phyloP scores from a whole-genome alignment of 148 eudicot genomes.

The Camellia granthamiana region DNA sequence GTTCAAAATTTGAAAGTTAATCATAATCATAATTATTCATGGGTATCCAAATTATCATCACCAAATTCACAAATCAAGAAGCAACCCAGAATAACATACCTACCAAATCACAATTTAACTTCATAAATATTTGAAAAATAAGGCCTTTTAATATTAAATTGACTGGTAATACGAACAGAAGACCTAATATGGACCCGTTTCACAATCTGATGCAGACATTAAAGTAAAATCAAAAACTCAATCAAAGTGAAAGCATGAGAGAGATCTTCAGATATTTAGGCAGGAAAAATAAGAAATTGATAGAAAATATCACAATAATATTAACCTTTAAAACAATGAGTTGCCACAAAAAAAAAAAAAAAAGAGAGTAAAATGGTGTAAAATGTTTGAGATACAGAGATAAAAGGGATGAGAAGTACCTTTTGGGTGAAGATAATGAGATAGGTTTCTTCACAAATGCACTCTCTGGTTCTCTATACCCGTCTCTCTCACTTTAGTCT shows the following conservation, averaged over 20 bases:
- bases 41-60: too few relatives aligned
- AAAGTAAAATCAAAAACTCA: background rate
- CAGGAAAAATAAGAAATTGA: background rate
- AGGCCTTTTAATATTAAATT: constrained; percentile 11
- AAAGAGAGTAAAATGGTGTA: background rate
- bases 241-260: constrained; percentile 5
- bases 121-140: constrained; percentile 4
- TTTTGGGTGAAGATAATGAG: background rate
- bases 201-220: constrained; percentile 12
- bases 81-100: constrained; percentile 8
- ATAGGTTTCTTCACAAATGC: background rate
- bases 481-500: background rate
- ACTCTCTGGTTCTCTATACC: background rate
- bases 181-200: background rate
- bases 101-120: background rate
- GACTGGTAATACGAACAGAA: background rate
- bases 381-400: background rate
- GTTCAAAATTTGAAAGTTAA: too few relatives aligned
- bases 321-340: background rate
- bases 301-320: constrained; percentile 1
- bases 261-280: constrained; percentile 5
- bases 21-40: too few relatives aligned
- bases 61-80: constrained; percentile 13
- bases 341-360: background rate
- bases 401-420: constrained; percentile 10